Evolutionary conservation across 257 asterid genomes (phyloP).

Genomic region (Salvia splendens): DNA sequence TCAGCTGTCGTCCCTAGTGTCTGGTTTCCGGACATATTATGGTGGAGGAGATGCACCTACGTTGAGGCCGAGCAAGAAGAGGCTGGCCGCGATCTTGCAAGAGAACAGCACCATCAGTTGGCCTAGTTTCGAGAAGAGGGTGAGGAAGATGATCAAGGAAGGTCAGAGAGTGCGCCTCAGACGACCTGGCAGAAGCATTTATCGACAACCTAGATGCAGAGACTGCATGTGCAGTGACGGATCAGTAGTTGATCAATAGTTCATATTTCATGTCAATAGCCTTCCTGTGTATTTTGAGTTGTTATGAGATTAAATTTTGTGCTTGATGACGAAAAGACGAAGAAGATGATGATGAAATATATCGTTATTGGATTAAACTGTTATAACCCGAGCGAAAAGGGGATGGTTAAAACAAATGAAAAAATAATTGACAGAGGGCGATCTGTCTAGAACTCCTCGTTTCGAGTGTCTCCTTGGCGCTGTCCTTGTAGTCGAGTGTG

Average conservation of each 20-base stretch:
- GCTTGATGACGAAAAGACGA: background rate
- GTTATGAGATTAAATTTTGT: background rate
- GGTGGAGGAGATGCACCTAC: constrained; percentile 81
- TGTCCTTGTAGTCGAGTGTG: constrained; percentile 89
- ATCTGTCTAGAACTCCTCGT: constrained; percentile 90
- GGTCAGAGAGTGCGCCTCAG: constrained; percentile 61
- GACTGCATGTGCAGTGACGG: constrained; percentile 87
- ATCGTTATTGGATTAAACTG: constrained; percentile 38
- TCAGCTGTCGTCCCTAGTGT: constrained; percentile 86
- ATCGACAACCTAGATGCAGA: constrained; percentile 67
- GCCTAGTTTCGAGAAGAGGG: constrained; percentile 59
- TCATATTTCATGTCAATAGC: too few relatives aligned
- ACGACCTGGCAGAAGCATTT: constrained; percentile 58
- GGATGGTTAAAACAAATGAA: constrained; percentile 39
- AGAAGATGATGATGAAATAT: too few relatives aligned
- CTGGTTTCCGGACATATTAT: constrained; percentile 79
- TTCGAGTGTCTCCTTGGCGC: constrained; percentile 82
- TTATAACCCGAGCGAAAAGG: constrained; percentile 49
- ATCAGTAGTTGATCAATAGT: constrained; percentile 32
- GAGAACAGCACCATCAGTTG: constrained; percentile 60
- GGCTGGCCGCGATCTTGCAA: constrained; percentile 74
- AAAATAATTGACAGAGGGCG: constrained; percentile 49
- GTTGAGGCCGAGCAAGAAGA: constrained; percentile 81
- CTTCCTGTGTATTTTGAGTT: background rate
- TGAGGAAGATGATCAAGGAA: constrained; percentile 79